Evolutionary conservation across 169 alveolate species (phyloP).

Genomic region (Eimeria mitis): DNA sequence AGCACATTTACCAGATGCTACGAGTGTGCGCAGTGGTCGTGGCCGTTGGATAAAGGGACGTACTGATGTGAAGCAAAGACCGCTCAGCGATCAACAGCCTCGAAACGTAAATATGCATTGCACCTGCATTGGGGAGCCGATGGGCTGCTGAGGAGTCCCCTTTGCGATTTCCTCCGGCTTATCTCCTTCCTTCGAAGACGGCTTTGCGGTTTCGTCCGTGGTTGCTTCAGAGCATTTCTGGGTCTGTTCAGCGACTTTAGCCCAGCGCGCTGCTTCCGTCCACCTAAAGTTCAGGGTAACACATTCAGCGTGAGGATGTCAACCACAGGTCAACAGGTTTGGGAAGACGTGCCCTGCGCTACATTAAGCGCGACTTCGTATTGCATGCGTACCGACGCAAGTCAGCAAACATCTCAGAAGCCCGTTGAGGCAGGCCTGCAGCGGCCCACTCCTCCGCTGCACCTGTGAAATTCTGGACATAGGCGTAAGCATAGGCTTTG

Average conservation of each 20-base stretch:
- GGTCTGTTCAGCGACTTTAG: slow-evolving; percentile 4
- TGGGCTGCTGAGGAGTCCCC: not conserved
- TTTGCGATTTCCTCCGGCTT: not conserved
- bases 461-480: slow-evolving; percentile 82
- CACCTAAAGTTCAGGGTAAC: slow-evolving; percentile 57
- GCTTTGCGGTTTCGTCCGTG: not conserved
- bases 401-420: slow-evolving; percentile 86
- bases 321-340: not conserved
- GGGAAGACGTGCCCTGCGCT: not conserved
- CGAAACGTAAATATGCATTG: not conserved
- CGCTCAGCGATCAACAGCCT: not conserved
- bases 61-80: not conserved
- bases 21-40: not conserved
- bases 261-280: slow-evolving; percentile 81
- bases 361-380: not conserved
- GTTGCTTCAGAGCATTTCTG: not conserved
- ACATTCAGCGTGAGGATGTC: not conserved
- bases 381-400: slow-evolving; percentile 86
- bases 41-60: not conserved
- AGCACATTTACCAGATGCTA: not conserved
- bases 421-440: slow-evolving; percentile 82
- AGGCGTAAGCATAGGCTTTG: slow-evolving; percentile 64
- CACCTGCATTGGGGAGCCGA: not conserved
- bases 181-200: not conserved
- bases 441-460: slow-evolving; percentile 86